Conservation (phyloP, 345 rosid species). For the Ricinus communis region DNA sequence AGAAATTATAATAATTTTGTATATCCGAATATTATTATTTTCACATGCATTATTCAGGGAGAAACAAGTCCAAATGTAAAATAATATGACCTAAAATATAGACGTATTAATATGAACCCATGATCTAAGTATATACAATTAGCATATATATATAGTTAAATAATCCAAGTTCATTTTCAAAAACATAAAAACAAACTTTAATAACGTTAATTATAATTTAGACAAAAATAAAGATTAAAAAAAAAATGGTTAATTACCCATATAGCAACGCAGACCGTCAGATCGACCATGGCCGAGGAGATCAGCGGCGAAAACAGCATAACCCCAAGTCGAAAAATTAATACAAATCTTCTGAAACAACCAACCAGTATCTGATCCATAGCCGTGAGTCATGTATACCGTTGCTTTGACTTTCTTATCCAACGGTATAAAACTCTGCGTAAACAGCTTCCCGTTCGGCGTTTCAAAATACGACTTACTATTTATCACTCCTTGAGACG, state of each 20-base stretch:
- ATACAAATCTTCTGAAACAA: conserved; percentile 90
- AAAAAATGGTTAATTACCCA: conserved; percentile 53
- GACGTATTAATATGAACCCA: too few relatives aligned
- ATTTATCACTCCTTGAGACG: conserved; percentile 82
- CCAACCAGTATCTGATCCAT: conserved; percentile 95
- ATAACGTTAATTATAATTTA: too few relatives aligned
- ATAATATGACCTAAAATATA: too few relatives aligned
- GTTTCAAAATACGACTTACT: conserved; percentile 75
- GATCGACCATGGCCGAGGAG: conserved; percentile 95
- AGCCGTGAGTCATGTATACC: conserved; percentile 86
- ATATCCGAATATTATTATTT: too few relatives aligned
- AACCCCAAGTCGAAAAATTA: conserved; percentile 77
- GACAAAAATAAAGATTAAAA: too few relatives aligned
- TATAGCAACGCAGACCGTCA: conserved; percentile 86
- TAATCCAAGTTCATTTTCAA: too few relatives aligned
- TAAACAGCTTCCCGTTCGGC: conserved; percentile 78
- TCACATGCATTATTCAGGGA: too few relatives aligned
- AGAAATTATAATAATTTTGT: too few relatives aligned
- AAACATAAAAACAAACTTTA: too few relatives aligned
- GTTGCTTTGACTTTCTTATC: conserved; percentile 68
- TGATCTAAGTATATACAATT: too few relatives aligned
- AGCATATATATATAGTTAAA: too few relatives aligned
- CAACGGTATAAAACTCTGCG: conserved; percentile 77
- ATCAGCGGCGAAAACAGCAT: conserved; percentile 95
- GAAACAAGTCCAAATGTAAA: too few relatives aligned